A percentile compares a stretch with the other conserved stretches of the same genome.
Evolutionary conservation across 169 alveolate genomes (phyloP).

Genomic region (Sarcocystis neurona): DNA sequence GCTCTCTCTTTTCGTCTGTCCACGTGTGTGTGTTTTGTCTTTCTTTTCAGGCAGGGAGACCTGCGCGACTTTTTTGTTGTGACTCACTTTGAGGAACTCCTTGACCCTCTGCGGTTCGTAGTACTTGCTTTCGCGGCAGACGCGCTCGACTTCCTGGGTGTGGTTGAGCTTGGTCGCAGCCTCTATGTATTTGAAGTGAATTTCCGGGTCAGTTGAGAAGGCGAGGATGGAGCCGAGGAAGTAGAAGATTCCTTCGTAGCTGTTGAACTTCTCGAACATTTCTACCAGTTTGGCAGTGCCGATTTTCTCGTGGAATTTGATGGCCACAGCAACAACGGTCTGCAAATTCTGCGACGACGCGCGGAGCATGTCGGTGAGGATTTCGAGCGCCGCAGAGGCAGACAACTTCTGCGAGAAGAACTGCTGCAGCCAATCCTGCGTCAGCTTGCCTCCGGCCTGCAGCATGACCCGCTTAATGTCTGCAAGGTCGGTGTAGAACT

Average conservation of each 20-base stretch:
- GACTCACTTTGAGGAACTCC: conserved; percentile 65
- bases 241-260: conserved; percentile 82
- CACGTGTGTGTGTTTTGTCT: background rate
- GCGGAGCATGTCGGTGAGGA: conserved; percentile 84
- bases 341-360: conserved; percentile 83
- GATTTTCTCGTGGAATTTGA: conserved; percentile 88
- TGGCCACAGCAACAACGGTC: conserved; percentile 76
- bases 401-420: conserved; percentile 50
- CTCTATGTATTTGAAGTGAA: conserved; percentile 93
- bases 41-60: too few species aligned
- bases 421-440: conserved; percentile 55
- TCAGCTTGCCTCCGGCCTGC: conserved; percentile 60
- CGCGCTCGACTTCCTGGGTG: conserved; percentile 95
- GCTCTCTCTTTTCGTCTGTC: background rate
- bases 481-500: conserved; percentile 90
- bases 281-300: conserved; percentile 88
- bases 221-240: conserved; percentile 86
- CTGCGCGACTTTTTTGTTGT: background rate
- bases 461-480: conserved; percentile 91
- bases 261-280: conserved; percentile 72
- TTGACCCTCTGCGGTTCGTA: conserved; percentile 96
- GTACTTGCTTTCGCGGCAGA: conserved; percentile 92
- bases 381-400: conserved; percentile 60
- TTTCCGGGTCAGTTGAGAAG: conserved; percentile 79
- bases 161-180: conserved; percentile 97